Evolutionary conservation across 305 asterid genomes (phyloP).

Genomic region (Petunia hybrid): DNA sequence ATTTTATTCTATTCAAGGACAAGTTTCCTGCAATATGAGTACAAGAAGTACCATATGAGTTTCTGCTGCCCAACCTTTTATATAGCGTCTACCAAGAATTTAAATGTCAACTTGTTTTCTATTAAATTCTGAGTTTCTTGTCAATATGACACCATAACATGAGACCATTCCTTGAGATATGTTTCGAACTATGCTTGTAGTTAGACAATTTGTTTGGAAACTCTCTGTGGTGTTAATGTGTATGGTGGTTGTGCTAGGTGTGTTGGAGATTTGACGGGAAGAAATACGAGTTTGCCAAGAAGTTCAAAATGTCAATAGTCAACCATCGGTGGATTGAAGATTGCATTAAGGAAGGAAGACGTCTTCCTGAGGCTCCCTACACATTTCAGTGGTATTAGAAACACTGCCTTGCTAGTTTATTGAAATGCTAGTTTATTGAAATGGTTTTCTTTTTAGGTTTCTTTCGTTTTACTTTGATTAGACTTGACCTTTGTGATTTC

Average conservation of each 20-base stretch:
- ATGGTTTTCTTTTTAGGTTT: background rate
- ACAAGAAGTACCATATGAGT: background rate
- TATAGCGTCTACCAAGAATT: background rate
- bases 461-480: background rate
- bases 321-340: constrained; percentile 68
- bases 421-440: background rate
- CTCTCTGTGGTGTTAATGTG: background rate
- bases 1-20: background rate
- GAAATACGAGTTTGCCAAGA: constrained; percentile 63
- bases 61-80: background rate
- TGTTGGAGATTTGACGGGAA: constrained; percentile 88
- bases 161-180: background rate
- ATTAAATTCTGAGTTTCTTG: background rate
- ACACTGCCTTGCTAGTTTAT: constrained; percentile 2
- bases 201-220: constrained; percentile 7
- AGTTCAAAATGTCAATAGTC: constrained; percentile 46
- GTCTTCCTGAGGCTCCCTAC: constrained; percentile 40
- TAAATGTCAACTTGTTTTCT: background rate
- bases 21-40: background rate
- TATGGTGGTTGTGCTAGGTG: constrained; percentile 51
- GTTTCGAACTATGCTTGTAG: background rate
- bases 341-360: constrained; percentile 46
- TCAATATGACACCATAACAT: background rate
- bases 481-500: constrained; percentile 13
- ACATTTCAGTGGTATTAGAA: constrained; percentile 27